Evolutionary conservation across 2,329 filamentous ascomycete species (phyloP).

Genomic region (Teratosphaeria destructans): DNA sequence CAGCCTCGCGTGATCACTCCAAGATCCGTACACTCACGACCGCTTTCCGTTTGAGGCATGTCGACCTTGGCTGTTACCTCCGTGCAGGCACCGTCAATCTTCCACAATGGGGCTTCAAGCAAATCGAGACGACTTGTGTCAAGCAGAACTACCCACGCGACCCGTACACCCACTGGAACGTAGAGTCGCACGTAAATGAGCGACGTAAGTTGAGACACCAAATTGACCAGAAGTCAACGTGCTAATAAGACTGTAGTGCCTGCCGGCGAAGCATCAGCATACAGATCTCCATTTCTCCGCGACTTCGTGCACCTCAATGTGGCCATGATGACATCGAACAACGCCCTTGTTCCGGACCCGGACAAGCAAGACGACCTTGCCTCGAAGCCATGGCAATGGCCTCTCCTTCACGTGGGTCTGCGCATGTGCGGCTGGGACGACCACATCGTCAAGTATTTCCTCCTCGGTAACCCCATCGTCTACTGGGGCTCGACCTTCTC

Average conservation of each 20-base stretch:
- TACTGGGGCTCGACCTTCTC: slow-evolving; percentile 89
- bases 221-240: background rate
- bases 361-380: slow-evolving; percentile 98
- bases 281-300: slow-evolving; percentile 93
- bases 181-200: slow-evolving; percentile 90
- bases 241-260: slow-evolving; percentile 62
- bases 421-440: slow-evolving; percentile 99
- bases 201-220: slow-evolving; percentile 54
- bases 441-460: slow-evolving; percentile 91
- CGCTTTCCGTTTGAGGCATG: slow-evolving; percentile 78
- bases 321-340: slow-evolving; percentile 99
- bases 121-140: slow-evolving; percentile 92
- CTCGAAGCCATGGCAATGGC: slow-evolving; percentile 98
- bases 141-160: slow-evolving; percentile 89
- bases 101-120: slow-evolving; percentile 98
- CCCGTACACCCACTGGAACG: slow-evolving; percentile 97
- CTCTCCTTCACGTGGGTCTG: slow-evolving; percentile 84
- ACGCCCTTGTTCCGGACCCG: slow-evolving; percentile 90
- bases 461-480: slow-evolving; percentile 88
- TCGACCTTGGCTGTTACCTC: slow-evolving; percentile 78
- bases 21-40: slow-evolving; percentile 86
- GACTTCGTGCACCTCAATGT: slow-evolving; percentile 98
- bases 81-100: slow-evolving; percentile 92
- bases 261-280: slow-evolving; percentile 75
- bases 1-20: slow-evolving; percentile 73